These are phyloP conservation scores for Ramaria rubella DNA, from an alignment of 768 basidiomycete genomes.

Conservation along the genomic window DNA sequence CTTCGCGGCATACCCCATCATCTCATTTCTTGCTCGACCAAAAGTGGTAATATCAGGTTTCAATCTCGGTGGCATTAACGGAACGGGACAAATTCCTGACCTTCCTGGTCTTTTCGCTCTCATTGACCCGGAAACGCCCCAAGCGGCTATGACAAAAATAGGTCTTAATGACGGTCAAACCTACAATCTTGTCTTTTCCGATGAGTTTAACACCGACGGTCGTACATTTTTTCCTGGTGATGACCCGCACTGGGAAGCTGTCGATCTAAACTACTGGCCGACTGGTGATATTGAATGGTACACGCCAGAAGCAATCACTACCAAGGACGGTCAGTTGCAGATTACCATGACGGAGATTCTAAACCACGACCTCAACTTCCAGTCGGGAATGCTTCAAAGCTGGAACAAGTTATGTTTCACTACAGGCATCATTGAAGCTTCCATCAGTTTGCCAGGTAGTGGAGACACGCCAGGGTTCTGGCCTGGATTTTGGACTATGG, in stretches of 20 bases:
- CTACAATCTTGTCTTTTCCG: conserved; percentile 83
- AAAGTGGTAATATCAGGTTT: conserved; percentile 37
- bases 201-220: conserved; percentile 73
- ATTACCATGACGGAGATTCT: conserved; percentile 68
- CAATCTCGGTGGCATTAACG: conserved; percentile 89
- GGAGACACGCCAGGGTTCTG: conserved; percentile 64
- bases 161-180: conserved; percentile 67
- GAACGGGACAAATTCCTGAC: conserved; percentile 77
- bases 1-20: conserved; percentile 86
- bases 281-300: conserved; percentile 86
- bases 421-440: conserved; percentile 83
- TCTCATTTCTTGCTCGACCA: conserved; percentile 35
- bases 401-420: conserved; percentile 98
- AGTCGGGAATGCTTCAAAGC: conserved; percentile 62
- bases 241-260: conserved; percentile 83
- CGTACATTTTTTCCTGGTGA: conserved; percentile 75
- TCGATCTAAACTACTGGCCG: conserved; percentile 81
- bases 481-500: conserved; percentile 64
- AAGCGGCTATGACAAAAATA: conserved; percentile 43
- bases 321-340: conserved; percentile 67
- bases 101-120: conserved; percentile 60
- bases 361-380: conserved; percentile 77
- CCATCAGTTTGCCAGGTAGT: conserved; percentile 67
- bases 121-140: conserved; percentile 75
- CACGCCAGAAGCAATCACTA: conserved; percentile 65